phyloP scores from a whole-genome alignment of 495 filamentous ascomycete genomes.

The Aspergillus coremiiformis region DNA sequence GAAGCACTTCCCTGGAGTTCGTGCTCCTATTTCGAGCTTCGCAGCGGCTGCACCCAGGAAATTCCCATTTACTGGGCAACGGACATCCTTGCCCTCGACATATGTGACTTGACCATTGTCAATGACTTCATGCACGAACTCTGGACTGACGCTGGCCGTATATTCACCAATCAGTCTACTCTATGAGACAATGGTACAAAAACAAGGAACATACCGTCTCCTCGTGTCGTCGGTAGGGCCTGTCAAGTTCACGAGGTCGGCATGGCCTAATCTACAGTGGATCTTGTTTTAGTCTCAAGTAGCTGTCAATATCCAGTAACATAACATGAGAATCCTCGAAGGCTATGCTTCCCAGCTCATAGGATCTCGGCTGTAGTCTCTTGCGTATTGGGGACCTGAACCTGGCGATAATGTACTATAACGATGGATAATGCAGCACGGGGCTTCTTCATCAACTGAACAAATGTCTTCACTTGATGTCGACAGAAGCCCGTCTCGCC shows the following conservation, averaged over 20 bases:
- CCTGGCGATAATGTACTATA: too few species aligned
- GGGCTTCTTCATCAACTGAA: neutral
- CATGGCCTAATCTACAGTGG: neutral
- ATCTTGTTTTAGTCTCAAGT: neutral
- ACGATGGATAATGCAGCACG: too few species aligned
- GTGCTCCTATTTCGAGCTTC: neutral
- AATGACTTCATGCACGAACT: neutral
- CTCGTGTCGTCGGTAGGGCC: neutral
- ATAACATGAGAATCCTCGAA: neutral
- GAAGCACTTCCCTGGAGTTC: neutral
- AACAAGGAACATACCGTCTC: neutral
- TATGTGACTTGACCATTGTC: neutral
- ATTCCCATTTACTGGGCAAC: neutral
- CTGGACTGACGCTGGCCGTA: neutral
- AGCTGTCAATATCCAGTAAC: neutral
- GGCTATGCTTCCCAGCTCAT: neutral
- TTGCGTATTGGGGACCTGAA: neutral
- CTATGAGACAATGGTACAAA: neutral
- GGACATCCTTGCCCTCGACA: neutral
- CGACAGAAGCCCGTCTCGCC: neutral
- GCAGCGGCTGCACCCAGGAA: neutral
- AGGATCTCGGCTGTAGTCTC: neutral
- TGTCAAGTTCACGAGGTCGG: neutral
- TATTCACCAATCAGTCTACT: neutral
- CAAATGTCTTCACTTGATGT: neutral